Conservation (phyloP, 1,284 basidiomycete genomes). For the Ganoderma lucidum region DNA sequence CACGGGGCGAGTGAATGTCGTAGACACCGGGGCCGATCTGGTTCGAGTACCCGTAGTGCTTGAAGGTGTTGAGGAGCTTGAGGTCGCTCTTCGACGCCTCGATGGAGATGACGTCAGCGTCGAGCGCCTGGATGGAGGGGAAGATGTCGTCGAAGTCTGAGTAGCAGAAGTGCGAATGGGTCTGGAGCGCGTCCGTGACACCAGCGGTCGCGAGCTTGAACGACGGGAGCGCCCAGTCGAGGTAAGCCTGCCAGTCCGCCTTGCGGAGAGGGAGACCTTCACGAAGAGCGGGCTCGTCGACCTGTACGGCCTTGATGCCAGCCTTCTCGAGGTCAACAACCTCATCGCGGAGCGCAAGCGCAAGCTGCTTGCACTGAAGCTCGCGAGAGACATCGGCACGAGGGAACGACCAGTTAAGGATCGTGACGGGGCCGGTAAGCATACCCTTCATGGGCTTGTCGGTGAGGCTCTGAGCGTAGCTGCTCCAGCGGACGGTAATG, state of each 20-base stretch:
- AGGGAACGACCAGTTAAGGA: slow-evolving; percentile 99
- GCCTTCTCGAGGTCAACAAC: slow-evolving; percentile 98
- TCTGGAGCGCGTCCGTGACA: slow-evolving; percentile 91
- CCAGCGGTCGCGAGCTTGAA: slow-evolving; percentile 97
- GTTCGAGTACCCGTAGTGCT: slow-evolving; percentile 96
- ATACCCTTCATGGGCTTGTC: slow-evolving; percentile 99
- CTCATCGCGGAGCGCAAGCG: slow-evolving; percentile 98
- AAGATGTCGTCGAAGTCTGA: slow-evolving; percentile 98
- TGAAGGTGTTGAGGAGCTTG: slow-evolving; percentile 97
- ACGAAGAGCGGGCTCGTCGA: slow-evolving; percentile 99
- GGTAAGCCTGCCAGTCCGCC: slow-evolving; percentile 94
- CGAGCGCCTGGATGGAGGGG: slow-evolving; percentile 96
- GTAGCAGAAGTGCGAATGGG: slow-evolving; percentile 99
- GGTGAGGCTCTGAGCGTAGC: slow-evolving; percentile 96
- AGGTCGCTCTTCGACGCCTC: slow-evolving; percentile 98
- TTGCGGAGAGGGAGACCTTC: slow-evolving; percentile 97
- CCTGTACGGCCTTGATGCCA: slow-evolving; percentile 98
- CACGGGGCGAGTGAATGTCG: slow-evolving; percentile 99
- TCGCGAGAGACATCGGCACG: slow-evolving; percentile 98
- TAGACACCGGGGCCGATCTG: slow-evolving; percentile 99
- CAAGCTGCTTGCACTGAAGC: slow-evolving; percentile 98
- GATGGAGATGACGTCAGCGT: slow-evolving; percentile 99
- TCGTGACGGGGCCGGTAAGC: slow-evolving; percentile 96
- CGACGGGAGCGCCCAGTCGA: slow-evolving; percentile 97
- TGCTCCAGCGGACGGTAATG: slow-evolving; percentile 98